A percentile compares a stretch with the other conserved stretches of the same genome.
Evolutionary conservation across 805 yeast genomes (phyloP).

Genomic region (Yarrowia sp.): DNA sequence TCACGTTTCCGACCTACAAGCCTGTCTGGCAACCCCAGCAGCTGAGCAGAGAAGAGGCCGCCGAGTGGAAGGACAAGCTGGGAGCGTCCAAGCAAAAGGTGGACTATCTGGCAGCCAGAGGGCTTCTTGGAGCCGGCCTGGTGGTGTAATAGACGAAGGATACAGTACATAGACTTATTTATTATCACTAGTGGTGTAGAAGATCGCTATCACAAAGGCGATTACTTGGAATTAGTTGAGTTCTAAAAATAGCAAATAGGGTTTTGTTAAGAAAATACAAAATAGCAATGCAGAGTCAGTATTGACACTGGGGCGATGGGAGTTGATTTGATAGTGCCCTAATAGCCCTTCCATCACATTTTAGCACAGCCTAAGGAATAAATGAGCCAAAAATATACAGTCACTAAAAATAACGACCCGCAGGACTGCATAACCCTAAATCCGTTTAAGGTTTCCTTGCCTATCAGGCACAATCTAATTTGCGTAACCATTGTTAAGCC

Average conservation of each 20-base stretch:
- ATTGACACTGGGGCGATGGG: too few species aligned
- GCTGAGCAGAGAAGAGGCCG: neutral
- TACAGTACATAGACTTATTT: neutral
- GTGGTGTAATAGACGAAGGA: neutral
- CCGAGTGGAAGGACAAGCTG: neutral
- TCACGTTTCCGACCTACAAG: slow-evolving; percentile 11
- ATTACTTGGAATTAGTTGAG: neutral
- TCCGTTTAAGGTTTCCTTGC: too few species aligned
- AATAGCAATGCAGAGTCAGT: too few species aligned
- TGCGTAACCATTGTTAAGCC: too few species aligned
- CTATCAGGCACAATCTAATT: too few species aligned
- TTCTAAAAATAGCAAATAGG: neutral
- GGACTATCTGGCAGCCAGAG: slow-evolving; percentile 1
- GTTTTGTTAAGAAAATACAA: too few species aligned
- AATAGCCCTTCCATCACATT: too few species aligned
- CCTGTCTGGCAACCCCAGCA: slow-evolving; percentile 17
- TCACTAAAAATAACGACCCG: too few species aligned
- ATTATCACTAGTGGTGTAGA: neutral
- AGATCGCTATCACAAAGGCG: neutral
- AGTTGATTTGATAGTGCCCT: too few species aligned
- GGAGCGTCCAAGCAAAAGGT: slow-evolving; percentile 15
- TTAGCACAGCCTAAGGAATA: too few species aligned
- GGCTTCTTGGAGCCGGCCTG: neutral
- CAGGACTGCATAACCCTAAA: too few species aligned
- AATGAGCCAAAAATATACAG: too few species aligned